Conservation (phyloP, 1,284 basidiomycete genomes). For the Puccinia polysora region DNA sequence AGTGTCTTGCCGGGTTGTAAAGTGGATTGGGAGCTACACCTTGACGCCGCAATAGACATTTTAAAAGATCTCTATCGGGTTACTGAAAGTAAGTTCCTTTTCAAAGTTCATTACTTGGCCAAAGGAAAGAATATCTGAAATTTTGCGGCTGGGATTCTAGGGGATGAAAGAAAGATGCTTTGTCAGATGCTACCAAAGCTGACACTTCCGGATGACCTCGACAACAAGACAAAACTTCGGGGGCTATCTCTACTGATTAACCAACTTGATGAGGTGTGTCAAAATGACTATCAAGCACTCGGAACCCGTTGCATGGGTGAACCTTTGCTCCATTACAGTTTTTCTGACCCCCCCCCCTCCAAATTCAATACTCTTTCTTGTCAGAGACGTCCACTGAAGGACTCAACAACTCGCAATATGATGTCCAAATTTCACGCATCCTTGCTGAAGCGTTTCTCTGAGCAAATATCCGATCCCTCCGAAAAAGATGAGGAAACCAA, state of each 20-base stretch:
- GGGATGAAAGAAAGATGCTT: conserved; percentile 72
- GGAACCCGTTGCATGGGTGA: conserved; percentile 7
- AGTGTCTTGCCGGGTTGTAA: conserved; percentile 49
- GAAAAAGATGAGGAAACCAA: background rate
- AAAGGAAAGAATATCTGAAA: conserved; percentile 48
- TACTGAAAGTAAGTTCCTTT: conserved; percentile 54
- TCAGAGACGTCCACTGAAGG: conserved; percentile 69
- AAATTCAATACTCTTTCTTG: conserved; percentile 5
- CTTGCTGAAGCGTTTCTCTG: conserved; percentile 61
- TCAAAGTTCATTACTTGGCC: conserved; percentile 49
- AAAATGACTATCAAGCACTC: too few species aligned
- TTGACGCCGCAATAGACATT: conserved; percentile 72
- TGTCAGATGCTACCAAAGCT: conserved; percentile 75
- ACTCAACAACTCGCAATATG: conserved; percentile 66
- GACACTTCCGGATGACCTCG: conserved; percentile 65
- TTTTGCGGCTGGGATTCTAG: conserved; percentile 54
- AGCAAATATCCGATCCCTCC: conserved; percentile 55
- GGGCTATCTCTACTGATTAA: conserved; percentile 63
- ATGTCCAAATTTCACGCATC: conserved; percentile 64
- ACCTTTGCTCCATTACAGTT: background rate
- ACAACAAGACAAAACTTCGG: conserved; percentile 60
- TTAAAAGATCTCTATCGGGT: conserved; percentile 60
- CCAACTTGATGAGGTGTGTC: conserved; percentile 62
- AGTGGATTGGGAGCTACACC: conserved; percentile 58
- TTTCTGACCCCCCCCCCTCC: conserved; percentile 19